Percentiles rank a stretch among this genome's conserved stretches.
phyloP scores from a whole-genome alignment of 805 yeast genomes.

The Candida dendrica region DNA sequence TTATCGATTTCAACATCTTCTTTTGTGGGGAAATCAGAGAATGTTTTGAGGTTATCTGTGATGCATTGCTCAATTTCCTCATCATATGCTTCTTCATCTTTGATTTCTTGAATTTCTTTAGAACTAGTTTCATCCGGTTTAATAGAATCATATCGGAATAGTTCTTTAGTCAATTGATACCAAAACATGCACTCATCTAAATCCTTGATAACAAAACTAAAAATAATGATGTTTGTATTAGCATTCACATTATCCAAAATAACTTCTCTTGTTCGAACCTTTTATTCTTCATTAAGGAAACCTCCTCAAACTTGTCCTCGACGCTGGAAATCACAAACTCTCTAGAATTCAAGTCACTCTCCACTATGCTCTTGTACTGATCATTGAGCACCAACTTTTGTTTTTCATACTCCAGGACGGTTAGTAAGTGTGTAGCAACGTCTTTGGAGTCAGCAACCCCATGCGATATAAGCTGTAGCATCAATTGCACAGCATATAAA shows the following conservation, averaged over 20 bases:
- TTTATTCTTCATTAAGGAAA: not conserved
- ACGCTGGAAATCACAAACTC: constrained; percentile 6
- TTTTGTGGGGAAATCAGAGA: not conserved
- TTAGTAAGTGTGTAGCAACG: not conserved
- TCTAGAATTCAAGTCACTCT: constrained; percentile 5
- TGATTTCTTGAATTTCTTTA: not conserved
- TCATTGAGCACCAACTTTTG: not conserved
- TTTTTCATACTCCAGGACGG: constrained; percentile 1
- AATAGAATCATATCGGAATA: constrained; percentile 1
- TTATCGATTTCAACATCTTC: constrained; percentile 6
- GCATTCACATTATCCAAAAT: not conserved
- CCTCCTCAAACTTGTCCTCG: not conserved
- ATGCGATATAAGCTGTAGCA: constrained; percentile 2
- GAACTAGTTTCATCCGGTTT: too few species aligned
- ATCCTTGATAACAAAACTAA: not conserved
- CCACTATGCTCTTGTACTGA: not conserved
- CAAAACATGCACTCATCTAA: not conserved
- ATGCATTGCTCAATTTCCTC: constrained; percentile 1
- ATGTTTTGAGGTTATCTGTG: not conserved
- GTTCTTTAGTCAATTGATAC: not conserved
- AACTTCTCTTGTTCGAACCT: not conserved
- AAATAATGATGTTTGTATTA: not conserved
- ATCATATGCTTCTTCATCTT: not conserved
- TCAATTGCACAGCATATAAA: constrained; percentile 4
- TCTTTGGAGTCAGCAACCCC: not conserved